Conservation (phyloP, 164 flowering plant genomes). For the Chimonanthus praecox region DNA sequence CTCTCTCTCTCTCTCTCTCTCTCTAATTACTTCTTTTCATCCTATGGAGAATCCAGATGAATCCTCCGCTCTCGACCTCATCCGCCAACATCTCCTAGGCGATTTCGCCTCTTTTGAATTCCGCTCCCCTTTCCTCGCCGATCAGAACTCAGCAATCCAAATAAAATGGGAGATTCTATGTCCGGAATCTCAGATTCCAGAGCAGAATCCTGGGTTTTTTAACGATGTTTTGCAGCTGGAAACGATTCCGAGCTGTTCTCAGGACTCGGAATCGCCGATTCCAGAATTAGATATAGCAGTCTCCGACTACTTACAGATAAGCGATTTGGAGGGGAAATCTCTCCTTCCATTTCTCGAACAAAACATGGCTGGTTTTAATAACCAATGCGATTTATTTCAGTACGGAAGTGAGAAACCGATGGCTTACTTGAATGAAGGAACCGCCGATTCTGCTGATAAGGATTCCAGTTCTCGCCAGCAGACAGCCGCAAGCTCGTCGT, state of each 20-base stretch:
- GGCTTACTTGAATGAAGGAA: neutral
- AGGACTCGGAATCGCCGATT: neutral
- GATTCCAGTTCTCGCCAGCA: conserved; percentile 1
- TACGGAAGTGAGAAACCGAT: neutral
- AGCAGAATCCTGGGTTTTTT: neutral
- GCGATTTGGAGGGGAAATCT: neutral
- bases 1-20: too few species aligned
- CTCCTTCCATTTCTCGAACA: neutral
- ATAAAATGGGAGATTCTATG: too few species aligned
- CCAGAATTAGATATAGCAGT: neutral
- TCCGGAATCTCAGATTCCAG: neutral
- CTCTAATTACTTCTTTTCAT: neutral
- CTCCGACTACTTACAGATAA: neutral
- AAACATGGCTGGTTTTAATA: neutral
- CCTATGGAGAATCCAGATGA: conserved; percentile 29
- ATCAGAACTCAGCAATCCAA: neutral
- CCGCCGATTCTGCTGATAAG: neutral
- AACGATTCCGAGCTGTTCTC: neutral
- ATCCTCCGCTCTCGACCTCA: conserved; percentile 25
- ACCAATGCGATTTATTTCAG: too few species aligned
- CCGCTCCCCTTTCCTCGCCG: neutral
- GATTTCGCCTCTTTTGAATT: conserved; percentile 17
- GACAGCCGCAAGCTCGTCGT: conserved; percentile 13
- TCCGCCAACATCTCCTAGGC: conserved; percentile 28
- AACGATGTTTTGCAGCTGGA: neutral